Conservation (phyloP, 768 basidiomycete species). For the Lentinula lateritia region DNA sequence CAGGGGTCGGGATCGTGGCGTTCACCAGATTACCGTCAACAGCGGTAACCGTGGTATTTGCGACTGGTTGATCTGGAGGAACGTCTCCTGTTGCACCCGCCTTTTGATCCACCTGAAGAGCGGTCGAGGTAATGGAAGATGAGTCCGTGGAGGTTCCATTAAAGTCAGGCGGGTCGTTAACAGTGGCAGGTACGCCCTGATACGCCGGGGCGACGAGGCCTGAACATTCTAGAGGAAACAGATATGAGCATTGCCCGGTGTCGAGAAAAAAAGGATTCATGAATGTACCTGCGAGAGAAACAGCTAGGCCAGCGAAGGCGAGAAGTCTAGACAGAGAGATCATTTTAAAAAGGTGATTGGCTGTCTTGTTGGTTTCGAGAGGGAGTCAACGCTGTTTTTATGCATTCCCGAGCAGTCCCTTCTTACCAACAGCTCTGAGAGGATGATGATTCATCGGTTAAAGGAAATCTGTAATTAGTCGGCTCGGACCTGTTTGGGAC, state of each 20-base stretch:
- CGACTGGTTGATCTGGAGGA: slow-evolving; percentile 11
- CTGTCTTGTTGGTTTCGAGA: not conserved
- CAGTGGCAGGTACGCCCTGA: slow-evolving; percentile 4
- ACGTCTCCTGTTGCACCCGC: slow-evolving; percentile 9
- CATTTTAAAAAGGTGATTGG: not conserved
- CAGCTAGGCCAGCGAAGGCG: not conserved
- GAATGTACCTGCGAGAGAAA: not conserved
- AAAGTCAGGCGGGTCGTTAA: slow-evolving; percentile 3
- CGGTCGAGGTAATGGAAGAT: slow-evolving; percentile 12
- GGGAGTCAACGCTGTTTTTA: not conserved
- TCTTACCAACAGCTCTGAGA: too few species aligned
- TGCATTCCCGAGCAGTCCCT: not conserved
- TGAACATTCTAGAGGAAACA: not conserved
- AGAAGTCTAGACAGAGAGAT: not conserved
- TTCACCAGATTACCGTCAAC: slow-evolving; percentile 12
- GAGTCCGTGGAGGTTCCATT: slow-evolving; percentile 10
- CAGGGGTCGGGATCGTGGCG: slow-evolving; percentile 3
- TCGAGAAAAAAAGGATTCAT: not conserved
- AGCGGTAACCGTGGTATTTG: slow-evolving; percentile 14
- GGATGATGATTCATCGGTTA: too few species aligned
- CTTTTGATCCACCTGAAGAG: slow-evolving; percentile 11
- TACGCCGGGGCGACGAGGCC: not conserved
- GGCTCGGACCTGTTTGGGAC: not conserved
- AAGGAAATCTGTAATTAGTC: not conserved
- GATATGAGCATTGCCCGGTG: not conserved